Conservation (phyloP, 495 filamentous ascomycete genomes). For the Niebla homalea region DNA sequence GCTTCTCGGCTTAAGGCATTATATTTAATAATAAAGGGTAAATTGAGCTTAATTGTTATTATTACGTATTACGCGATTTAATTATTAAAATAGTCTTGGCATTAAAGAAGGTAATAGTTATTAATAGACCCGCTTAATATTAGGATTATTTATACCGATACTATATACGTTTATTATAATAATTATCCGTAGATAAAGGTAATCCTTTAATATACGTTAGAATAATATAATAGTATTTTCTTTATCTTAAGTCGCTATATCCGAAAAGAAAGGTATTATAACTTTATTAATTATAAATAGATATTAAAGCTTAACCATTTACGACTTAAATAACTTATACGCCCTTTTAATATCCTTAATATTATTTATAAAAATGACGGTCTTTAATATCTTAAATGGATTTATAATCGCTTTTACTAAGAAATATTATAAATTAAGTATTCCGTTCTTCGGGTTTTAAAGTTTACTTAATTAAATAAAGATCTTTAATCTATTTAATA, state of each 20-base stretch:
- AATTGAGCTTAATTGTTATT: not conserved
- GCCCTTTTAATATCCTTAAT: not conserved
- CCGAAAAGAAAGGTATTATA: not conserved
- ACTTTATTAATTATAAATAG: not conserved
- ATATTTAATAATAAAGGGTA: too few species aligned
- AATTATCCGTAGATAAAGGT: not conserved
- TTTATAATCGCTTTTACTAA: not conserved
- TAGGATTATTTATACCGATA: not conserved
- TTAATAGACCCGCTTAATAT: not conserved
- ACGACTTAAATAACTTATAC: not conserved
- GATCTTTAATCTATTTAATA: not conserved
- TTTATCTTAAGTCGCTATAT: not conserved
- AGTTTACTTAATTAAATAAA: not conserved
- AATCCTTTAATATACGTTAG: not conserved
- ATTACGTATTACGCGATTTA: not conserved
- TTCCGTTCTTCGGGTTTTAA: not conserved
- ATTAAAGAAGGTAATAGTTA: not conserved
- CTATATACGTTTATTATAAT: not conserved
- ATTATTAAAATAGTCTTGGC: not conserved
- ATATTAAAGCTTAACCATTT: not conserved
- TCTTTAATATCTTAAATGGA: not conserved
- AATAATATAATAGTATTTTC: not conserved
- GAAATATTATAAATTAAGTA: not conserved
- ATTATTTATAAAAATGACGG: not conserved
- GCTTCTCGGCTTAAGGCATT: not conserved